Evolutionary conservation across 495 filamentous ascomycete species (phyloP).

Genomic region (Pyronema domesticum): DNA sequence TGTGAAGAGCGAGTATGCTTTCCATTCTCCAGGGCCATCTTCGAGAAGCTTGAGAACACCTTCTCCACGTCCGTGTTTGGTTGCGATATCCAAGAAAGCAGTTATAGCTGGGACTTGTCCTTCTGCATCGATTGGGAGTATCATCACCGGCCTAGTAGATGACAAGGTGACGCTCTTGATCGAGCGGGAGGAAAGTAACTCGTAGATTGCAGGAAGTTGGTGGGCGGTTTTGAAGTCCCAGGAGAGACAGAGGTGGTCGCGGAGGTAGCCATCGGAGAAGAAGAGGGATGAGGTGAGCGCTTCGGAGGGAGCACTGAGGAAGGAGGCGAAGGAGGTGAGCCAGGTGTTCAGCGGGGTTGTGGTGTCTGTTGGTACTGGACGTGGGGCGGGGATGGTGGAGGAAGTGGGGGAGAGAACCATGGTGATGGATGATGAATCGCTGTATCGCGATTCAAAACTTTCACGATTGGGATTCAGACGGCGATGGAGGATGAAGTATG

Average conservation of each 20-base stretch:
- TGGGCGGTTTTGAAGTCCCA: conserved; percentile 43
- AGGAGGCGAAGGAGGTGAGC: background rate
- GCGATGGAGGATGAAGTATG: too few relatives aligned
- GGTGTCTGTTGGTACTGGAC: too few relatives aligned
- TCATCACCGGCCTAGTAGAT: background rate
- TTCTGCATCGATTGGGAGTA: conserved; percentile 29
- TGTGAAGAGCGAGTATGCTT: conserved; percentile 48
- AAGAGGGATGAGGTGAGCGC: conserved; percentile 27
- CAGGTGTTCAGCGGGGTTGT: too few relatives aligned
- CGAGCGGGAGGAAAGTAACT: conserved; percentile 29
- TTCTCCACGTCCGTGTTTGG: conserved; percentile 35
- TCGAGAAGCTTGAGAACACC: conserved; percentile 35
- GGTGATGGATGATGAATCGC: too few relatives aligned
- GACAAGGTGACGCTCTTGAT: conserved; percentile 4
- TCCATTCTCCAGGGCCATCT: conserved; percentile 36
- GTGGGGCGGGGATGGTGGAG: too few relatives aligned
- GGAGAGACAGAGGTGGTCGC: too few relatives aligned
- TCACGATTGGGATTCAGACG: too few relatives aligned
- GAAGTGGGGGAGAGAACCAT: too few relatives aligned
- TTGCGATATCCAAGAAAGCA: conserved; percentile 36
- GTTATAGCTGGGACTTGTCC: conserved; percentile 34
- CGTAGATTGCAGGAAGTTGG: conserved; percentile 32
- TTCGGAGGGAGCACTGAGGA: background rate
- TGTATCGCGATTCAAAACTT: too few relatives aligned
- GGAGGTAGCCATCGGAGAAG: conserved; percentile 41